A percentile compares a stretch with the other conserved stretches of the same genome.
Evolutionary conservation across 176 grass and related monocot genomes (phyloP).

Genomic region (Poa pratensis): DNA sequence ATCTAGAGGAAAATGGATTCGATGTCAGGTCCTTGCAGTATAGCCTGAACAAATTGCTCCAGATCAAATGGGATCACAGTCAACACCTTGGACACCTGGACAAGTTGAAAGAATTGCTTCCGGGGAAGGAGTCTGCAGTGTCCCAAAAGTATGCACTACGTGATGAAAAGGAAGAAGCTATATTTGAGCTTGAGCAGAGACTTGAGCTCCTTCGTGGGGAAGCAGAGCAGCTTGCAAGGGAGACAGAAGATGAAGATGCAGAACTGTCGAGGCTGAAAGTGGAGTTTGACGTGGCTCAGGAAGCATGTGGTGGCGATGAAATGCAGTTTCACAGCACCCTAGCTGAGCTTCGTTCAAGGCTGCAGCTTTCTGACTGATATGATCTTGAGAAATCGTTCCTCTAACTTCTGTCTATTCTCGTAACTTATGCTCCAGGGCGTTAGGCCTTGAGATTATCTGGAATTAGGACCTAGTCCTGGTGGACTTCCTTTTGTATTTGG

Average conservation of each 20-base stretch:
- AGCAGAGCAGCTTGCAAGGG: constrained; percentile 33
- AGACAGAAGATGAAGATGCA: constrained; percentile 23
- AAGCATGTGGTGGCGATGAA: not conserved
- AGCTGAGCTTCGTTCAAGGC: constrained; percentile 26
- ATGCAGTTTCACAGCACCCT: constrained; percentile 21
- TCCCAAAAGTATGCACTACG: constrained; percentile 19
- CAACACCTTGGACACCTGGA: constrained; percentile 1
- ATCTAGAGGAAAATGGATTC: constrained; percentile 64
- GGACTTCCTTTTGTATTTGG: not conserved
- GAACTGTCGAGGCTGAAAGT: constrained; percentile 35
- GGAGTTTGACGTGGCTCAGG: not conserved
- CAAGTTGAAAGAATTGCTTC: constrained; percentile 33
- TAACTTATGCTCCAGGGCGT: not conserved
- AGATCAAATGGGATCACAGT: constrained; percentile 37
- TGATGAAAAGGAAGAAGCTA: constrained; percentile 41
- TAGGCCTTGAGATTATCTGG: not conserved
- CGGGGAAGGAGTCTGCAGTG: not conserved
- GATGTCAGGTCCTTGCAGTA: constrained; percentile 44
- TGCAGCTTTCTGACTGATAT: not conserved
- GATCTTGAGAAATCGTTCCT: not conserved
- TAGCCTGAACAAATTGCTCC: constrained; percentile 32
- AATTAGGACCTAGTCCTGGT: not conserved
- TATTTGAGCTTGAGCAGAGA: constrained; percentile 48
- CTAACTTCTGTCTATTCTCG: not conserved
- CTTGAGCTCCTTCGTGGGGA: constrained; percentile 41